Evolutionary conservation across 192 early-diverging fungal species (phyloP), one percentile per base, ranked within the genome.

Genomic region (Coemansia umbellata): DNA sequence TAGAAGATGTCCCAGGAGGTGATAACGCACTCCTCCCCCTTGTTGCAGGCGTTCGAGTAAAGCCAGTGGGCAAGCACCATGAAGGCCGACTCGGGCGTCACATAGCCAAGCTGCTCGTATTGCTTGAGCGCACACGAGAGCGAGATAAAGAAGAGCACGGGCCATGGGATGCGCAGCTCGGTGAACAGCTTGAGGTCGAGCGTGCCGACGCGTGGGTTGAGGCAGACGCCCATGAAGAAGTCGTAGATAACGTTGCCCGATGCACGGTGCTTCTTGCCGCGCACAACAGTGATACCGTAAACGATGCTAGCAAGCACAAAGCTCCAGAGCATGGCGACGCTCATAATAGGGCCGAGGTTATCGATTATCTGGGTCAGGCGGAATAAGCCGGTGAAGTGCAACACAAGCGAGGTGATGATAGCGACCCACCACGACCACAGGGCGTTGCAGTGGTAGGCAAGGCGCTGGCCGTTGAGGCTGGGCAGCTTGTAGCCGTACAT

Each of bases 161-260:
- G 67, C 95, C 95, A 98, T 10, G 87, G 87, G 63, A 95, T 87
- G 28, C 95, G 83, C 50, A 98, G 82, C 79, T 98, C 95, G 42
- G 85, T 85, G 55, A 98, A 90, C 69, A 87, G 91, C 80, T 98
- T 98, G 73, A 98, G 76, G 60, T 98, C 95, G 37, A 95, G 85
- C 5, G 68, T 53, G 37, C 82, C 85, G 53, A 93, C 69, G 48
- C 94, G 85, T 43, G 95, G 95, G 79, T 98, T 96, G 52, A 98
- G 80, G 67, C 95, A 93, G 53, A 93, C 81, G 31, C 95, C 95
- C 56, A 98, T 94, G 71, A 90, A 94, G 65, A 91, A 97, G 67
- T 97, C 93, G 74, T 98, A 97, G 43, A 93, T 53, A 18, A 78
- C 43, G 76, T 91, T 92, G 31, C 92, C 91, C 22, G 91, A 76